These are phyloP conservation scores for Entomortierella lignicola DNA, from an alignment of 192 early-diverging fungal genomes.

Conservation along the genomic window DNA sequence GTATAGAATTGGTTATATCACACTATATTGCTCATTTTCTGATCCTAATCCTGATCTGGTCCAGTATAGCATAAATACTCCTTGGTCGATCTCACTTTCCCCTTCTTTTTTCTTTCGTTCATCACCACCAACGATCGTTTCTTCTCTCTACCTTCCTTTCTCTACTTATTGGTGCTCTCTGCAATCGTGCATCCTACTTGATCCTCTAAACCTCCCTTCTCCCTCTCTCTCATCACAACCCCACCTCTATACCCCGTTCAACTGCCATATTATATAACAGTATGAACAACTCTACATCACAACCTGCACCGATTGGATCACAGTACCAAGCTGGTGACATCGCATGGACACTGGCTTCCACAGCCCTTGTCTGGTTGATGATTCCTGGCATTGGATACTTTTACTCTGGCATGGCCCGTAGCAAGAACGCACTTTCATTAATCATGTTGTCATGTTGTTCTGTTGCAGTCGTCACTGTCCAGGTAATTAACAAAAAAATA, in stretches of 20 bases:
- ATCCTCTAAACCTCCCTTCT: neutral
- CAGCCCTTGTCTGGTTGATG: slow-evolving; percentile 94
- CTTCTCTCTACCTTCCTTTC: neutral
- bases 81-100: neutral
- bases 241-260: neutral
- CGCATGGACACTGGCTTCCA: slow-evolving; percentile 73
- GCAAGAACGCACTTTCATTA: slow-evolving; percentile 94
- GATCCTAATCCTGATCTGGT: slow-evolving; percentile 1
- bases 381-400: slow-evolving; percentile 95
- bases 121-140: neutral
- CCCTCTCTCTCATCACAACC: neutral
- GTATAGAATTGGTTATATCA: too few species aligned
- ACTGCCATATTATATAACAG: neutral
- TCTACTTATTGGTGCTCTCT: neutral
- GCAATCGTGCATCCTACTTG: neutral
- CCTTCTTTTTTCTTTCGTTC: neutral
- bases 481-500: slow-evolving; percentile 52
- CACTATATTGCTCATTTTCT: neutral
- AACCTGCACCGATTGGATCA: slow-evolving; percentile 13
- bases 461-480: slow-evolving; percentile 86
- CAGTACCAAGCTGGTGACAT: slow-evolving; percentile 64
- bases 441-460: slow-evolving; percentile 86
- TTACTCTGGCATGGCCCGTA: slow-evolving; percentile 93
- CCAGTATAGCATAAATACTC: slow-evolving; percentile 1
- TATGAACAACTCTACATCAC: slow-evolving; percentile 22